A percentile compares a stretch with the other conserved stretches of the same genome.
phyloP scores from a whole-genome alignment of 2,329 filamentous ascomycete species.

The Trichoderma semiorbis region DNA sequence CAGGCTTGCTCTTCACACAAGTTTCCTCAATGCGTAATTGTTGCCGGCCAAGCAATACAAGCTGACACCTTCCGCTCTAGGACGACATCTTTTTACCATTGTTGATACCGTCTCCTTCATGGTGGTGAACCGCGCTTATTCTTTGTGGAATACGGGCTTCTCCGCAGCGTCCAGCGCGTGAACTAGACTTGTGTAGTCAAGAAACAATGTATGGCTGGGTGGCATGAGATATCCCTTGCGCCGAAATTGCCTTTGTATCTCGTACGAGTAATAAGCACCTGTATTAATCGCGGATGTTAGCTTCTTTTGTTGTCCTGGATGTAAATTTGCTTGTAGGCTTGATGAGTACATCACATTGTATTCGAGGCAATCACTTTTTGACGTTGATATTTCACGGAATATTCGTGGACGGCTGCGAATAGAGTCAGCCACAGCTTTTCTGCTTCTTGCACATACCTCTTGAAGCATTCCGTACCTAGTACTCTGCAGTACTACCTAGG shows the following conservation, averaged over 20 bases:
- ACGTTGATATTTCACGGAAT: neutral
- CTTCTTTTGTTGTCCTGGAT: neutral
- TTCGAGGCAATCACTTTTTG: neutral
- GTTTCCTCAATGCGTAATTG: neutral
- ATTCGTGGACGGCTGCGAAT: neutral
- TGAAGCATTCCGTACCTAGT: neutral
- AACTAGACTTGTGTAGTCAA: neutral
- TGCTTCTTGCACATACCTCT: neutral
- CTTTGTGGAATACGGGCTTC: neutral
- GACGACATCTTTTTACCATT: neutral
- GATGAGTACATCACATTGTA: neutral
- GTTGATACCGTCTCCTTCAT: neutral
- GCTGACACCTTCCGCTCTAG: neutral
- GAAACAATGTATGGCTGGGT: neutral
- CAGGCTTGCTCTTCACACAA: neutral
- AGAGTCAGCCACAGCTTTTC: neutral
- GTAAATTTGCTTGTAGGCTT: neutral
- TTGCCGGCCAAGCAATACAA: neutral
- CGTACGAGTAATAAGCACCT: neutral
- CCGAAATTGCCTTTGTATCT: neutral
- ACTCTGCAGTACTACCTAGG: too few species aligned
- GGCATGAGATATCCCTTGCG: neutral
- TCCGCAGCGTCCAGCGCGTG: neutral
- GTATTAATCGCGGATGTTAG: neutral
- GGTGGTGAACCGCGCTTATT: neutral